These are phyloP conservation scores for Plasmodium gallinaceum DNA, from an alignment of 169 alveolate genomes.

Conservation along the genomic window DNA sequence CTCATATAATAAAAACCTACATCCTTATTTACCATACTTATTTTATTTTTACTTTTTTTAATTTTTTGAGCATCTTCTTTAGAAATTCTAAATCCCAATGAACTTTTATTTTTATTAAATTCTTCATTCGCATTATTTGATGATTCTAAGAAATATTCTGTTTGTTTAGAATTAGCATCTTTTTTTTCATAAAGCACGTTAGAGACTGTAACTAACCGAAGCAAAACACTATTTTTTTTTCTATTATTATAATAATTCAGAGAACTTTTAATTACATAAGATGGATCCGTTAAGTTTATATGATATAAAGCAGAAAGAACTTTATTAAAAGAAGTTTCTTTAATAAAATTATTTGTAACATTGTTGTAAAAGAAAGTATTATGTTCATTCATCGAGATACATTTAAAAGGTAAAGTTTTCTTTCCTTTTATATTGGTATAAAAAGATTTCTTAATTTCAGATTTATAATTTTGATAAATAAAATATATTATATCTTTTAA, in stretches of 20 bases:
- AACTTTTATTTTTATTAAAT: background rate
- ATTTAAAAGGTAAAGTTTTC: slow-evolving; percentile 6
- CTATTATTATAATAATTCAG: slow-evolving; percentile 55
- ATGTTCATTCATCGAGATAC: slow-evolving; percentile 27
- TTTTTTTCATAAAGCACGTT: slow-evolving; percentile 13
- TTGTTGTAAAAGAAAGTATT: slow-evolving; percentile 66
- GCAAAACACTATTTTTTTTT: background rate
- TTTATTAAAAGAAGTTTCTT: slow-evolving; percentile 62
- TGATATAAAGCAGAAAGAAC: slow-evolving; percentile 37
- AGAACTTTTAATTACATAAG: slow-evolving; percentile 38
- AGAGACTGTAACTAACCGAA: slow-evolving; percentile 40
- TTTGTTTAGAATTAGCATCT: background rate
- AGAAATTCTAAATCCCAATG: slow-evolving; percentile 14
- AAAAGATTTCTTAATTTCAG: slow-evolving; percentile 20
- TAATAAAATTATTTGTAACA: slow-evolving; percentile 21
- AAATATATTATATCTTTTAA: slow-evolving; percentile 53
- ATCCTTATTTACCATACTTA: slow-evolving; percentile 11
- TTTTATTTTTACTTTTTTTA: slow-evolving; percentile 10
- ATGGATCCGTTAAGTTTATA: slow-evolving; percentile 39
- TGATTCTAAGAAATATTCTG: slow-evolving; percentile 11
- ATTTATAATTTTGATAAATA: slow-evolving; percentile 44
- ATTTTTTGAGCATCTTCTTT: background rate
- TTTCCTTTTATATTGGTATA: background rate
- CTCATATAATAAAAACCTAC: slow-evolving; percentile 22
- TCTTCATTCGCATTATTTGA: slow-evolving; percentile 17